Base-by-base conservation (phyloP, 2,329 filamentous ascomycete genomes). In the Aspergillus luchuensis region DNA sequence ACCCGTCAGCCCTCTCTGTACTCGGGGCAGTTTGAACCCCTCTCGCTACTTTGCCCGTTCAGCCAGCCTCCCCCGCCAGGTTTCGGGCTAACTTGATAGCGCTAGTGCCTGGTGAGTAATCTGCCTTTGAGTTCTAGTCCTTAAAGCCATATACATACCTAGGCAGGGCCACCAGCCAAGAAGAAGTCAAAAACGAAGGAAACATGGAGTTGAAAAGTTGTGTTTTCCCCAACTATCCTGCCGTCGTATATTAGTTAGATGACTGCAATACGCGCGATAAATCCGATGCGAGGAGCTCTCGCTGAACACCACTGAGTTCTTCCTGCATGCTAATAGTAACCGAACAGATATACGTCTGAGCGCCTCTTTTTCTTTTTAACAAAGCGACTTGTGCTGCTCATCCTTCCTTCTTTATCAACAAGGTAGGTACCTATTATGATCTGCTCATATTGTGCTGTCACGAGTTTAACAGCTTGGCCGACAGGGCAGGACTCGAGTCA, bases 31-130 rank as follows among this genome's bases (percentile, higher is more conserved):
- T 50, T 30, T 30, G 47, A 50, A 19, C 47, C 47, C 47, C 47
- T 50, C 45, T 49, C 25, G 47, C 13, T 50, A 50, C 47, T 50
- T 28, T 50, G 45, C 23, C 45, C 25, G 15, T 50, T 50, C 47
- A 50, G 47, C 47, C 47, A 50, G 47, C 47, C 47, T 50, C 47
- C 45, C 33, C 47, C 47, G 47, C 47, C 47, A 33, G 17, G 23
- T 33, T 50, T 15, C 5, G 28, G 47, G 25, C 47, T 50, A 50
- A 17, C 25, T 19, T 33, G 15, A 30, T 50, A 30, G 47, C 47
- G 47, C 47, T 50, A 50, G 47, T 33, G 23, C 23, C 25, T 50
- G 47, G 47, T 50, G 47, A 50, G 47, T 50, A 50, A 50, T 50
- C 25, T 33, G 15, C 23, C 25, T 28, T 17, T 33, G 47, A 30